These are phyloP conservation scores for Singerocomus rubriflavus DNA, from an alignment of 1,284 basidiomycete species.

Conservation along the genomic window DNA sequence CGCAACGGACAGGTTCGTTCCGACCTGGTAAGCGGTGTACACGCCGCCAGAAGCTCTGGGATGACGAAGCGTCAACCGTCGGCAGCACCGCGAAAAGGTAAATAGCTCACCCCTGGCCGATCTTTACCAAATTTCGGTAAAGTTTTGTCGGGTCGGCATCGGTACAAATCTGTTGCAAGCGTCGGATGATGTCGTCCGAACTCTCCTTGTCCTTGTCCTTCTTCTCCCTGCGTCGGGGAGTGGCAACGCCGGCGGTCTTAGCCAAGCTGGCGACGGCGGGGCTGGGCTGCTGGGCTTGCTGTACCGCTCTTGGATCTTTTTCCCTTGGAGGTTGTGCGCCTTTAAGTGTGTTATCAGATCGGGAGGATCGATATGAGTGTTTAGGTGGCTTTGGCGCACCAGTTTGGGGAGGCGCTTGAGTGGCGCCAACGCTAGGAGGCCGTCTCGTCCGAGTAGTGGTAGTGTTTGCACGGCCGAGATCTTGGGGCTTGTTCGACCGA, in stretches of 20 bases:
- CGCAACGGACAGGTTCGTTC: constrained; percentile 90
- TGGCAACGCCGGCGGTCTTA: constrained; percentile 66
- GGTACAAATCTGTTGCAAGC: constrained; percentile 92
- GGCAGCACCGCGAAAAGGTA: background rate
- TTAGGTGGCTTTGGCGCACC: constrained; percentile 42
- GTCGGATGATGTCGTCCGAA: constrained; percentile 88
- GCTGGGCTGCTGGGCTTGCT: constrained; percentile 46
- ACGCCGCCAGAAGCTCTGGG: constrained; percentile 92
- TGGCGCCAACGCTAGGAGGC: constrained; percentile 24
- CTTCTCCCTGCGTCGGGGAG: constrained; percentile 83
- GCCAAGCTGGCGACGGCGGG: constrained; percentile 48
- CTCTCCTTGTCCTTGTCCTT: constrained; percentile 78
- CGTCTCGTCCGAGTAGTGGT: constrained; percentile 49
- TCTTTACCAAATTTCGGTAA: constrained; percentile 92
- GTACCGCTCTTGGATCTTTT: constrained; percentile 34
- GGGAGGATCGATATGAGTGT: constrained; percentile 51
- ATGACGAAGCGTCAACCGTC: constrained; percentile 5
- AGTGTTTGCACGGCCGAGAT: constrained; percentile 57
- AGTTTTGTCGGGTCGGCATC: constrained; percentile 95
- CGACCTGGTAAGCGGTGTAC: constrained; percentile 96
- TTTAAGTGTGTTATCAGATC: constrained; percentile 54
- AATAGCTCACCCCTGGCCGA: constrained; percentile 86
- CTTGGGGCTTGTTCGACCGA: constrained; percentile 48
- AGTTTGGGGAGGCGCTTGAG: constrained; percentile 20
- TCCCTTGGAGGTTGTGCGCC: constrained; percentile 32